Base-by-base conservation (phyloP, 768 basidiomycete species). In the Phylloporus rhodoxanthus region DNA sequence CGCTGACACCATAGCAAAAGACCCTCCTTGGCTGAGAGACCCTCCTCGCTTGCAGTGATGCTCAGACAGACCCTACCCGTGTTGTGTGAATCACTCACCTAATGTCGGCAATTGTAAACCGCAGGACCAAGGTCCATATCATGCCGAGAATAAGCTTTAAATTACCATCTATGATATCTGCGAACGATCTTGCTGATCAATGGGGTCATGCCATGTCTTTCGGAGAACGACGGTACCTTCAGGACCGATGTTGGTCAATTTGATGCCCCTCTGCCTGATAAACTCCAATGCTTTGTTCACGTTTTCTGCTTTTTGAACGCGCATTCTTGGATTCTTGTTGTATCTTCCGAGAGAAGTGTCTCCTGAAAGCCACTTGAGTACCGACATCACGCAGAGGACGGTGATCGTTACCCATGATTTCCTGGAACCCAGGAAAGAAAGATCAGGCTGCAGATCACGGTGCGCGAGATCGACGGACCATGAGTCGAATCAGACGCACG, bases 81-180 rank as follows among this genome's bases (percentile, higher is more conserved):
- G 29, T 25, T n/a, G 30, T 29, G 39, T 13, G 25, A 29, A 49
- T 20, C 23, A 71, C 82, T 52, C 56, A 93, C 94, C 85, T 96
- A 73, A 99, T 98, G 60, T 94, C 93, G 20, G 96, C 94, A 56
- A 99, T 98, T 5, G 94, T 96, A 68, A 98, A 98, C 11, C 95
- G 86, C 28, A 98, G 77, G 61, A 99, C 93, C 32, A 98, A 78
- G 0, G 91, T 95, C 96, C 96, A 98, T 56, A 99, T 97, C 94
- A 94, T 91, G 28, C 92, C 94, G n/a, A 98, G 80, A 45, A 95
- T 97, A 48, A 99, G 85, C 70, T 98, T 99, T 55, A 94, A 69
- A 67, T 95, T 96, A n/a, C 94, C 94, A 67, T 99, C 96, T 49
- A 99, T 93, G 64, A 98, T 96, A 67, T 98, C 95, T 94, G 52